A percentile compares a stretch with the other conserved stretches of the same genome.
These are phyloP conservation scores for Neurospora sp. DNA, from an alignment of 495 filamentous ascomycete species.

Conservation along the genomic window DNA sequence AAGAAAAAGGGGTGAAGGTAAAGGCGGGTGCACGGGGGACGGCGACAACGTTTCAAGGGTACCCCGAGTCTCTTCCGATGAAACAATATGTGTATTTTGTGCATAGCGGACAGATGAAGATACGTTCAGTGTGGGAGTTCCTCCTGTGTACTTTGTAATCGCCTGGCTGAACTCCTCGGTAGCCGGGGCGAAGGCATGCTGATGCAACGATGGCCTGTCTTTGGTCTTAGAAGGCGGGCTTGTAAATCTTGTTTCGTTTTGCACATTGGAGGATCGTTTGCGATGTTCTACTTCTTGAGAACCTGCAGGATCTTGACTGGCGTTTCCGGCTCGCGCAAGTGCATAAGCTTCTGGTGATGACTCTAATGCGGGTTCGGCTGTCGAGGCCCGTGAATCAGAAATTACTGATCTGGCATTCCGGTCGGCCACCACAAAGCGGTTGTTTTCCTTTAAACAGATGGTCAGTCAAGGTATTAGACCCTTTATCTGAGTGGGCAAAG, in stretches of 20 bases:
- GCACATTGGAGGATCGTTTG: neutral
- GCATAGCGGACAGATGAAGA: neutral
- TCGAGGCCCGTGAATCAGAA: slow-evolving; percentile 1
- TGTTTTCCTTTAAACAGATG: slow-evolving; percentile 9
- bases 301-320: neutral
- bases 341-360: neutral
- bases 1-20: neutral
- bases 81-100: neutral
- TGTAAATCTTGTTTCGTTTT: neutral
- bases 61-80: neutral
- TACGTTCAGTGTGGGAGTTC: neutral
- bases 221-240: neutral
- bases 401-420: slow-evolving; percentile 11
- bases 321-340: neutral
- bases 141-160: neutral
- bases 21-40: neutral
- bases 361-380: neutral
- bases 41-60: neutral
- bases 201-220: neutral
- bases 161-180: neutral
- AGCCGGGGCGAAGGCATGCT: neutral
- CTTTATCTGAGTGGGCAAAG: neutral
- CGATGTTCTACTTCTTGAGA: neutral
- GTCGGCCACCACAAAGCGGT: slow-evolving; percentile 20
- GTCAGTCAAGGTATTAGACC: neutral